A percentile compares a stretch with the other conserved stretches of the same genome.
phyloP scores from a whole-genome alignment of 2,329 filamentous ascomycete genomes.

The Pseudomassariella vexata region DNA sequence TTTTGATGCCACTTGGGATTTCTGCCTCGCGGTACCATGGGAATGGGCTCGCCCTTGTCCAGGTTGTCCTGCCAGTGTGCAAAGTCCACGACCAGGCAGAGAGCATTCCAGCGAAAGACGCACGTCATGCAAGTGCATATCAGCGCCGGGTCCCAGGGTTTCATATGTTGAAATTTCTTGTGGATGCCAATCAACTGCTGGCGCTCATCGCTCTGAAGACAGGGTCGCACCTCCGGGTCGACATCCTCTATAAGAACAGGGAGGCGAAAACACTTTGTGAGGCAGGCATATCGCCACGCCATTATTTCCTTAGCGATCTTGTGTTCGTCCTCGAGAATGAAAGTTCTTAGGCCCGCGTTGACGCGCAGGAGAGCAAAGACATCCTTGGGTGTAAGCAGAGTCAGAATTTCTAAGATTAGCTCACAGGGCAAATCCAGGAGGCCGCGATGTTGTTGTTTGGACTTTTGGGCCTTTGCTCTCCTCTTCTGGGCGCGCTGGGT shows the following conservation, averaged over 20 bases:
- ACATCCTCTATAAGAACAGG: constrained; percentile 37
- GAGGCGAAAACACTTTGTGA: constrained; percentile 44
- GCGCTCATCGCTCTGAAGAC: constrained; percentile 10
- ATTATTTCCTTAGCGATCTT: constrained; percentile 38
- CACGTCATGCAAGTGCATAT: constrained; percentile 54
- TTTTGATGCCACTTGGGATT: constrained; percentile 42
- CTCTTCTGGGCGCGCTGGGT: constrained; percentile 41
- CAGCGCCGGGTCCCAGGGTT: constrained; percentile 34
- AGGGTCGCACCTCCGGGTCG: constrained; percentile 13
- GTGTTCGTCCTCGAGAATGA: constrained; percentile 37
- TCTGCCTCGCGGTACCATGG: constrained; percentile 41
- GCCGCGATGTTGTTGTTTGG: constrained; percentile 21
- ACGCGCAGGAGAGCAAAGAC: constrained; percentile 38
- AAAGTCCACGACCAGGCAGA: constrained; percentile 49
- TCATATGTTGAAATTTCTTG: constrained; percentile 47
- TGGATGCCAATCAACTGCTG: constrained; percentile 24
- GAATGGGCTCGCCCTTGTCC: constrained; percentile 44
- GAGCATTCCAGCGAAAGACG: constrained; percentile 49
- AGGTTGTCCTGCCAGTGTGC: constrained; percentile 49
- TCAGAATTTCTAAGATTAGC: constrained; percentile 41
- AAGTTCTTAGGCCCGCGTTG: constrained; percentile 32
- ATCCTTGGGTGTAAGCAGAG: constrained; percentile 42
- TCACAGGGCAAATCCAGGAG: constrained; percentile 47
- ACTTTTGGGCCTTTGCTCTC: constrained; percentile 30
- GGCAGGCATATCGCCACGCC: constrained; percentile 39